Conservation (phyloP, 805 yeast genomes). For the Lachancea thermotolerans region DNA sequence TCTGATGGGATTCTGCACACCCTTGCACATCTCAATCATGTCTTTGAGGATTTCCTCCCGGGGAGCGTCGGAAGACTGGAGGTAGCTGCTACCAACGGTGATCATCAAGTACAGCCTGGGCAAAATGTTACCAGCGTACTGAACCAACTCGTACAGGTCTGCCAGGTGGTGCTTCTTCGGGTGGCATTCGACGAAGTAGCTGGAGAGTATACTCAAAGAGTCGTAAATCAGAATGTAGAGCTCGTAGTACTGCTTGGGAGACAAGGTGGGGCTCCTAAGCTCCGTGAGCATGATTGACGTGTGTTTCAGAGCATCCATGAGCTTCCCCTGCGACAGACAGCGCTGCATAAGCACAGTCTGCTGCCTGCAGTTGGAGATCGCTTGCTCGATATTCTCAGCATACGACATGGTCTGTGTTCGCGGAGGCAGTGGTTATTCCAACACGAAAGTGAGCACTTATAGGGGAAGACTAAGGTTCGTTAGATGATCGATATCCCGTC, state of each 20-base stretch:
- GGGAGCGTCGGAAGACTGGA: constrained; percentile 73
- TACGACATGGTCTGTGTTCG: constrained; percentile 16
- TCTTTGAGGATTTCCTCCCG: constrained; percentile 83
- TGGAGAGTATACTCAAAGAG: constrained; percentile 61
- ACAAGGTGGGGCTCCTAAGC: constrained; percentile 61
- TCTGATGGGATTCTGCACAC: constrained; percentile 90
- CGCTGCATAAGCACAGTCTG: constrained; percentile 73
- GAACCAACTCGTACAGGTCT: constrained; percentile 89
- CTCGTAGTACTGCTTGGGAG: constrained; percentile 92
- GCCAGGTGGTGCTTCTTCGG: constrained; percentile 64
- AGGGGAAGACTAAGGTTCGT: too few species aligned
- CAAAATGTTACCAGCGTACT: constrained; percentile 87
- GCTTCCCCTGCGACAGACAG: constrained; percentile 57
- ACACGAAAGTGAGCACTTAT: too few species aligned
- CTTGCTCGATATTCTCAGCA: constrained; percentile 24
- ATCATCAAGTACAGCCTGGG: constrained; percentile 93
- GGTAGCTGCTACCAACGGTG: constrained; percentile 86
- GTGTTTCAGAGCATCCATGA: constrained; percentile 85
- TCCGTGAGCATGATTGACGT: constrained; percentile 78
- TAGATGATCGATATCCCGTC: too few species aligned
- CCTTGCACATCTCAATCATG: constrained; percentile 96
- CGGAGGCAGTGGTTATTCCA: not conserved
- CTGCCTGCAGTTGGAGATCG: constrained; percentile 43
- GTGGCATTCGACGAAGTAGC: constrained; percentile 60
- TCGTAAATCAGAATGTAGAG: constrained; percentile 79